phyloP scores from a whole-genome alignment of 495 filamentous ascomycete genomes.

The Elasticomyces elasticus region DNA sequence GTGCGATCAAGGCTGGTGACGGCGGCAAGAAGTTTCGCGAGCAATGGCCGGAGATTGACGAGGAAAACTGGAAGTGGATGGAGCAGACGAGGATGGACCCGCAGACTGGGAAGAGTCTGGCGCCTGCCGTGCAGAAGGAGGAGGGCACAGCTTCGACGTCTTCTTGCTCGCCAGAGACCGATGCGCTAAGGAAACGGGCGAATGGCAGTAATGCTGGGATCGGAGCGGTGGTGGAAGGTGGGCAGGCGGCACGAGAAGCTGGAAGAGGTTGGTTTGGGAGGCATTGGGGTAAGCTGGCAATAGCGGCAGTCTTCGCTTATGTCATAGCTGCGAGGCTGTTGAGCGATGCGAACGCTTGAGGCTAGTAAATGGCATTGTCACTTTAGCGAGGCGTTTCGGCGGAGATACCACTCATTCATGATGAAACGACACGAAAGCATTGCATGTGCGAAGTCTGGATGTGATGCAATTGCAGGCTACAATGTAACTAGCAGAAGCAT shows the following conservation, averaged over 20 bases:
- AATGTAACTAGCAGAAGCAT: conserved; percentile 10
- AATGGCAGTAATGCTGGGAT: conserved; percentile 58
- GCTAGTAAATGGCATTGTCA: too few species aligned
- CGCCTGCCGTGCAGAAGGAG: conserved; percentile 20
- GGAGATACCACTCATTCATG: background rate
- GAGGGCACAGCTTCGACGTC: conserved; percentile 4
- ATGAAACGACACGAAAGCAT: background rate
- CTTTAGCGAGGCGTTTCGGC: conserved; percentile 13
- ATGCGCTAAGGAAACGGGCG: conserved; percentile 54
- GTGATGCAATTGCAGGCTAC: background rate
- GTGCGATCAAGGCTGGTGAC: conserved; percentile 71
- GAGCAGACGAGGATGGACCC: conserved; percentile 69
- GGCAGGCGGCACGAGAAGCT: conserved; percentile 62
- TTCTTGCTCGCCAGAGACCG: conserved; percentile 51
- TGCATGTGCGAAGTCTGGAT: background rate
- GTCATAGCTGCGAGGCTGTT: conserved; percentile 67
- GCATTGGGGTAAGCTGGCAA: conserved; percentile 63
- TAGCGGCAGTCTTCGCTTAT: conserved; percentile 62
- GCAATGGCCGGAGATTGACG: conserved; percentile 85
- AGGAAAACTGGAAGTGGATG: conserved; percentile 93
- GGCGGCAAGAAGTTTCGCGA: conserved; percentile 79
- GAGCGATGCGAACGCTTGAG: conserved; percentile 38
- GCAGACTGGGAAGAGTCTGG: conserved; percentile 49
- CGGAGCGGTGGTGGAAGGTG: conserved; percentile 69
- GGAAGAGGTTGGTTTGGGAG: conserved; percentile 70